Evolutionary conservation across 2,329 filamentous ascomycete species (phyloP), one percentile per base, ranked within the genome.

Genomic region (Ceratocystis colombiana): DNA sequence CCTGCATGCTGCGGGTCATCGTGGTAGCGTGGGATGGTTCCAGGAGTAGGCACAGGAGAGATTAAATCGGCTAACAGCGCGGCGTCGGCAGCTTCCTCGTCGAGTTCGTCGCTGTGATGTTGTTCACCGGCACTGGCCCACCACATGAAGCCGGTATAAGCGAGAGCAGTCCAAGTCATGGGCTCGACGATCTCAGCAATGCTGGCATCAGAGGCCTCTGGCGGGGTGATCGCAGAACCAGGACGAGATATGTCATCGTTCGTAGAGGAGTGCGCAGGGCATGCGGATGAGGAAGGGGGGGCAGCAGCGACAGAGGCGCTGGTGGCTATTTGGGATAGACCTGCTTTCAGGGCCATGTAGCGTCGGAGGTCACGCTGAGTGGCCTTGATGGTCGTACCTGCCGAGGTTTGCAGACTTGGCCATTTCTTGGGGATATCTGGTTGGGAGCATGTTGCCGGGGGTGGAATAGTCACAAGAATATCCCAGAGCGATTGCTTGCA

Each of bases 401-500:
- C 80, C 2, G 84, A 81, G 45, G 79, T 82, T 72, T 90, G 86
- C 25, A 96, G 83, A 2, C 82, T 84, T 0, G 93, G 93, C 86
- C 91, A 96, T 20, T 37, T 30, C 28, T n/a, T 59, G 25, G 30
- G 55, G 10, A n/a, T 59, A 20, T 59, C 28, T 33, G 55, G 82
- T 77, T 70, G 81, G 86, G 70, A 83, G 79, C 44, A 33, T 25
- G 50, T 20, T 17, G 44, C 41, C 30, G 28, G 62, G 12, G 50
- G 33, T 0, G 91, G 90, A 72, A 97, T 82, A 65, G 89, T 90
- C 68, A 97, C 87, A 48, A 96, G 82, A 71, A 96, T 81, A 73
- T 99, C 94, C 80, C 91, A 97, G 1, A 99, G 82, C 1, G 88
- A 83, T 63, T 86, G 84, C 77, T 97, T 97, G 75, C 90, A 88